These are phyloP conservation scores for Trichaptum fuscoviolaceum DNA, from an alignment of 768 basidiomycete species.

Conservation along the genomic window DNA sequence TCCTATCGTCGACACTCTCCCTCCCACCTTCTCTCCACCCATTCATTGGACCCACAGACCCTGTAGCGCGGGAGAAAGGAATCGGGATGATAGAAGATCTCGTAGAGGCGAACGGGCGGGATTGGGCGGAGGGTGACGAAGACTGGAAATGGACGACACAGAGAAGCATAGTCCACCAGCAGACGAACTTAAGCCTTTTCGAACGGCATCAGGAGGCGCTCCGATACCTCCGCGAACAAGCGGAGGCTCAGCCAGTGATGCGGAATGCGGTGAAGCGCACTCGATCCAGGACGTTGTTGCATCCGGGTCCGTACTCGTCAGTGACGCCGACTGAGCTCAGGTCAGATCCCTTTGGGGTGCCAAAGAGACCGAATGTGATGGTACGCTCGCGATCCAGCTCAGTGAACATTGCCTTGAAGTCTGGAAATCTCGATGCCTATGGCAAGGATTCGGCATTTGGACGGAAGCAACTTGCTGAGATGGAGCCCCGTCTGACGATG, in stretches of 20 bases:
- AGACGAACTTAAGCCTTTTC: neutral
- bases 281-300: neutral
- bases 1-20: slow-evolving; percentile 78
- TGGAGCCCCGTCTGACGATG: slow-evolving; percentile 78
- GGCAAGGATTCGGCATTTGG: neutral
- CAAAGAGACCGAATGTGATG: neutral
- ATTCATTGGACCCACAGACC: slow-evolving; percentile 27
- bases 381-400: neutral
- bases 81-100: slow-evolving; percentile 35
- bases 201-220: neutral
- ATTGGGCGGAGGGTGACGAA: slow-evolving; percentile 20
- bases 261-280: slow-evolving; percentile 15
- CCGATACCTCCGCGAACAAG: neutral
- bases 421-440: neutral
- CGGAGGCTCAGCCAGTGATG: slow-evolving; percentile 14
- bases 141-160: neutral
- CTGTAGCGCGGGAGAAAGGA: slow-evolving; percentile 62
- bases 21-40: slow-evolving; percentile 27
- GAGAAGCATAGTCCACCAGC: neutral
- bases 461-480: neutral
- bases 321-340: slow-evolving; percentile 27
- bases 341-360: neutral
- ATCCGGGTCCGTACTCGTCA: slow-evolving; percentile 11
- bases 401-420: neutral
- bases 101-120: slow-evolving; percentile 55